A percentile compares a stretch with the other conserved stretches of the same genome.
Evolutionary conservation across 1,139 yeast species (phyloP).

Genomic region (Lodderomyces metapsilosis): DNA sequence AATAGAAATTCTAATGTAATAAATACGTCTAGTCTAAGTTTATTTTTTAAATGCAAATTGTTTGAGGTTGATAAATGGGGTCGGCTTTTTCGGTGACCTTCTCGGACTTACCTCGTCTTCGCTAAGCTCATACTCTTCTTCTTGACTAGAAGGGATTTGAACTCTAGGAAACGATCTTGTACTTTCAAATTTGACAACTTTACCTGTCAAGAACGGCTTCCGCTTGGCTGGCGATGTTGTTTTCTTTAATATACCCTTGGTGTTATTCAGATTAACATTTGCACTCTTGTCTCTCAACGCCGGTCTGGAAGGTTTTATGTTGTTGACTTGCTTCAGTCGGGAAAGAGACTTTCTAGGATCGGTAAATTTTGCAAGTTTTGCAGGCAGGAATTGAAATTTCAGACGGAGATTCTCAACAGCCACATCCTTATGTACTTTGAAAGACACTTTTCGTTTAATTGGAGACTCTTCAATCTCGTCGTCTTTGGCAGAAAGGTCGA

Average conservation of each 20-base stretch:
- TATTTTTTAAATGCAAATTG: slow-evolving; percentile 14
- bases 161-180: slow-evolving; percentile 1
- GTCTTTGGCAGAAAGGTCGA: slow-evolving; percentile 26
- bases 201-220: not conserved
- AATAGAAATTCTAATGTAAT: slow-evolving; percentile 2
- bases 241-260: not conserved
- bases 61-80: slow-evolving; percentile 11
- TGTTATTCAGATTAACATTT: not conserved
- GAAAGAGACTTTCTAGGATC: not conserved
- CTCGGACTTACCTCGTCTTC: slow-evolving; percentile 3
- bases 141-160: slow-evolving; percentile 8
- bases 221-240: not conserved
- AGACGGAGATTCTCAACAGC: not conserved
- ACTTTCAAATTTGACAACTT: not conserved
- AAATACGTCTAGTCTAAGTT: not conserved
- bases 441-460: slow-evolving; percentile 13
- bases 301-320: not conserved
- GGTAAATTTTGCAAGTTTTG: not conserved
- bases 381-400: slow-evolving; percentile 3
- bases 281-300: slow-evolving; percentile 4
- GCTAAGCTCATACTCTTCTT: slow-evolving; percentile 6
- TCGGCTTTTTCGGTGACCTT: not conserved
- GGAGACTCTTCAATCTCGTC: slow-evolving; percentile 48
- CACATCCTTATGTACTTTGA: not conserved
- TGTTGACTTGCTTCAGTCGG: too few relatives aligned